These are phyloP conservation scores for Annulohypoxylon maeteangense DNA, from an alignment of 495 filamentous ascomycete genomes.

Conservation along the genomic window DNA sequence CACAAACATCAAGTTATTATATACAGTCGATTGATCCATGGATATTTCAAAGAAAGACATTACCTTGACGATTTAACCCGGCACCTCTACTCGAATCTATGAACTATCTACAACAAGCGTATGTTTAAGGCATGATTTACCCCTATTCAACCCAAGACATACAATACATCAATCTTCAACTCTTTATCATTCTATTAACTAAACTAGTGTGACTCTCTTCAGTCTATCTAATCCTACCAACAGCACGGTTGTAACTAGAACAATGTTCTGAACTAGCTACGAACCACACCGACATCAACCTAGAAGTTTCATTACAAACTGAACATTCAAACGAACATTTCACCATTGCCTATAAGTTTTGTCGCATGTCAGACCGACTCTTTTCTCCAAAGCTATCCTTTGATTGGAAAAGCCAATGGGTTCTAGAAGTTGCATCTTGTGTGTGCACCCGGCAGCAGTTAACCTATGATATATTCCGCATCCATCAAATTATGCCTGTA, in stretches of 20 bases:
- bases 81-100: not conserved
- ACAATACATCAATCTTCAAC: not conserved
- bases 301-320: not conserved
- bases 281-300: not conserved
- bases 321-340: not conserved
- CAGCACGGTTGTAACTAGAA: not conserved
- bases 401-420: too few species aligned
- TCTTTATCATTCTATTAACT: not conserved
- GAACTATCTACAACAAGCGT: not conserved
- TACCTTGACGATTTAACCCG: not conserved
- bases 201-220: not conserved
- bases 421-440: too few species aligned
- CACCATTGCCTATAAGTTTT: too few species aligned
- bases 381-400: not conserved
- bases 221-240: not conserved
- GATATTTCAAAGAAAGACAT: not conserved
- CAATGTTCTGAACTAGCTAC: not conserved
- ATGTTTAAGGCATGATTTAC: not conserved
- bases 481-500: too few species aligned
- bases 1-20: not conserved
- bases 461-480: too few species aligned
- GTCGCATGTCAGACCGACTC: too few species aligned
- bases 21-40: not conserved
- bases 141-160: not conserved
- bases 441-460: too few species aligned